Percentiles rank a stretch among this genome's conserved stretches.
Conservation (phyloP, 352 stramenopile species). For the Saprolegnia parasitica region DNA sequence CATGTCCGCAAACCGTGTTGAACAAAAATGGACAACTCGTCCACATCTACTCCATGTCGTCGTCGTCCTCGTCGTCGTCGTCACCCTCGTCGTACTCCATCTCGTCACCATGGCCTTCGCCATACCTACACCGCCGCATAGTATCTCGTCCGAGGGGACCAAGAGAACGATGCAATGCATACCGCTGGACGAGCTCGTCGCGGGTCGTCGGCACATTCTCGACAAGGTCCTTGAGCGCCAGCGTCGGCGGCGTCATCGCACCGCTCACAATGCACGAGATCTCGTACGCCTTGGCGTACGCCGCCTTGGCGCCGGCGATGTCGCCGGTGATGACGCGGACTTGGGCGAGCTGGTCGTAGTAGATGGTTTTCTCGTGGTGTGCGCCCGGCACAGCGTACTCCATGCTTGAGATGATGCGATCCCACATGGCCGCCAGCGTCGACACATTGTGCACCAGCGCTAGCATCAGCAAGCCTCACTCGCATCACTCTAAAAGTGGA, state of each 20-base stretch:
- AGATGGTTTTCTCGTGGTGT: constrained; percentile 78
- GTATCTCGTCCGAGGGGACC: neutral
- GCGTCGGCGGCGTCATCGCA: constrained; percentile 48
- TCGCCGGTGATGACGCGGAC: constrained; percentile 56
- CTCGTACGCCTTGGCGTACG: constrained; percentile 51
- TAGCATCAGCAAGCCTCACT: neutral
- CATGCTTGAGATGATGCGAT: constrained; percentile 61
- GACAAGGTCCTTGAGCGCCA: constrained; percentile 54
- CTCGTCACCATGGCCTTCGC: neutral
- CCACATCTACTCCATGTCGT: neutral
- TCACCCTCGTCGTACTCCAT: neutral
- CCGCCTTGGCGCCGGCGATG: constrained; percentile 39
- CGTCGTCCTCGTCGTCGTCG: neutral
- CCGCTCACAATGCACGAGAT: constrained; percentile 60
- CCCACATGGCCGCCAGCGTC: constrained; percentile 47
- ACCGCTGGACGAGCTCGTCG: constrained; percentile 53
- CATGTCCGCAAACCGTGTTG: no score
- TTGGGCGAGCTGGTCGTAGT: constrained; percentile 81
- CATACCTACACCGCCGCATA: neutral
- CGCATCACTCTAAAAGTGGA: no score
- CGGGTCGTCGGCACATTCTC: constrained; percentile 50
- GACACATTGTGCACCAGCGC: constrained; percentile 34
- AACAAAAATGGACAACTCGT: no score
- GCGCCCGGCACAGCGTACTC: constrained; percentile 54
- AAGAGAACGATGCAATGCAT: constrained; percentile 28